Evolutionary conservation across 192 early-diverging fungal species (phyloP).

Genomic region (Cetraspora pellucida): DNA sequence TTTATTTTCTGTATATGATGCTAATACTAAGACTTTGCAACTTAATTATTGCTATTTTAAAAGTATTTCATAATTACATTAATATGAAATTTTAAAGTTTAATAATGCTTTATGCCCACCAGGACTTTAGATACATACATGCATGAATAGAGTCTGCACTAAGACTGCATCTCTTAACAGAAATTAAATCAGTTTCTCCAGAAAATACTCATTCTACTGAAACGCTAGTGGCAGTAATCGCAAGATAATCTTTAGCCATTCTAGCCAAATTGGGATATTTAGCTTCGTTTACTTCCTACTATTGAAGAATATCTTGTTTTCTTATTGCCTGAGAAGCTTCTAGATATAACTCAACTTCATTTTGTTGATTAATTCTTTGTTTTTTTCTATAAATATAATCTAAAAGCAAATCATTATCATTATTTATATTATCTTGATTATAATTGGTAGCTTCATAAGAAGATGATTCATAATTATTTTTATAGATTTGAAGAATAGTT

Average conservation of each 20-base stretch:
- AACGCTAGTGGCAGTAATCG: too few relatives aligned
- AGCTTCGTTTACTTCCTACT: not conserved
- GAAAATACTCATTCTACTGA: too few relatives aligned
- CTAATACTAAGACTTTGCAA: too few relatives aligned
- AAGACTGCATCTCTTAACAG: too few relatives aligned
- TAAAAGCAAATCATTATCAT: slow-evolving; percentile 1
- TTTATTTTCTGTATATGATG: too few relatives aligned
- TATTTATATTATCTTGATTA: not conserved
- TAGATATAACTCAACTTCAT: slow-evolving; percentile 17
- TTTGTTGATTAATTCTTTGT: slow-evolving; percentile 1
- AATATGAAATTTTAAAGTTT: too few relatives aligned
- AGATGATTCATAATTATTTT: not conserved
- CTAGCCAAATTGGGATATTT: not conserved
- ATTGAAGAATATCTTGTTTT: not conserved
- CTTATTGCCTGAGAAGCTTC: not conserved
- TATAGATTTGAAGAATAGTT: not conserved
- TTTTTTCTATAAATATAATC: slow-evolving; percentile 13
- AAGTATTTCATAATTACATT: too few relatives aligned
- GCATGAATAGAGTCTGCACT: too few relatives aligned
- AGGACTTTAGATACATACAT: too few relatives aligned
- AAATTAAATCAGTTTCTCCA: too few relatives aligned
- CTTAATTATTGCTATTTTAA: too few relatives aligned
- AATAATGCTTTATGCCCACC: too few relatives aligned
- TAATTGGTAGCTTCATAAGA: not conserved
- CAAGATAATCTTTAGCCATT: not conserved